Evolutionary conservation across 2,329 filamentous ascomycete species (phyloP).

Genomic region (Colletotrichum karsti): DNA sequence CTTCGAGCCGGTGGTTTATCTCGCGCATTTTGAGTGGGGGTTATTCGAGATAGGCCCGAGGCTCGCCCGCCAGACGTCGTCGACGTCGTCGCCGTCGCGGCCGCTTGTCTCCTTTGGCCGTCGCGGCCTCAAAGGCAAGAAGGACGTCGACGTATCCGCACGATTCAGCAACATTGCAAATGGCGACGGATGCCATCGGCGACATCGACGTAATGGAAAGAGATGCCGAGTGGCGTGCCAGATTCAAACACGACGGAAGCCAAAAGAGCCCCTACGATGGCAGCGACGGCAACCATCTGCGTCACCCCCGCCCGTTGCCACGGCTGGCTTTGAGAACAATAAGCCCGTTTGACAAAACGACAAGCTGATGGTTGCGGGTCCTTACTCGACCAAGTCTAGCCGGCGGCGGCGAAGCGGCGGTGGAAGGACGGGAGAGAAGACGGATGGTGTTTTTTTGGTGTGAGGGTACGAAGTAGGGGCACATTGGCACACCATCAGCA

Average conservation of each 20-base stretch:
- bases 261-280: neutral
- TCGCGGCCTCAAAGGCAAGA: neutral
- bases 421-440: constrained; percentile 2
- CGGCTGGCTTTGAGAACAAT: constrained; percentile 1
- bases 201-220: neutral
- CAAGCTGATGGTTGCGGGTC: neutral
- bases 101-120: neutral
- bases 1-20: too few relatives aligned
- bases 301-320: constrained; percentile 1
- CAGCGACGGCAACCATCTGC: neutral
- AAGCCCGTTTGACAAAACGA: constrained; percentile 13
- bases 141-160: neutral
- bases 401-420: neutral
- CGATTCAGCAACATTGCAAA: neutral
- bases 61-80: neutral
- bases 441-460: neutral
- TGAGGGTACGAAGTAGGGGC: neutral
- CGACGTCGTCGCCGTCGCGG: neutral
- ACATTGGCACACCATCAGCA: constrained; percentile 15
- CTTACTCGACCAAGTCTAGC: constrained; percentile 19
- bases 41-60: neutral
- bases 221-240: constrained; percentile 13
- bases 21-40: too few relatives aligned
- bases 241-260: neutral
- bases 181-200: too few relatives aligned